Evolutionary conservation across 768 basidiomycete genomes (phyloP), one percentile per base, ranked within the genome.

Genomic region (Lyophyllum semitale): DNA sequence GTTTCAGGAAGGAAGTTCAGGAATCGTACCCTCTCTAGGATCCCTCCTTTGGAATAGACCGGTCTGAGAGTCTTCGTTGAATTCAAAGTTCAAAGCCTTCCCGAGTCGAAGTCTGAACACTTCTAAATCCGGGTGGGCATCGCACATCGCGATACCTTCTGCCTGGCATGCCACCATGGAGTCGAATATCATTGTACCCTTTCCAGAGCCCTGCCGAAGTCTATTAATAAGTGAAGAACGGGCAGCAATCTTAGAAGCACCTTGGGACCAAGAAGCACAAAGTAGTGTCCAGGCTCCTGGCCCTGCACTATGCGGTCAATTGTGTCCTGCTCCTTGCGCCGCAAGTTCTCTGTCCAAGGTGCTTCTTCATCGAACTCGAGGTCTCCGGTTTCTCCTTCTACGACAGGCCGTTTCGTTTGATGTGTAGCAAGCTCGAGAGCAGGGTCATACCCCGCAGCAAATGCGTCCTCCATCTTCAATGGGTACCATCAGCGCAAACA

Each of bases 81-180:
- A 94, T 67, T 96, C 93, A 63, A 86, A 93, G 62, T 93, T 91
- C 38, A 94, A 72, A 11, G 90, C 86, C 69, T 93, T 93, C 44
- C 93, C 93, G 23, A 96, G 78, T 38, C 92, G 84, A 37, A 94
- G 77, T 53, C 88, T 80, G 73, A 95, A 93, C 29, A 95, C 89
- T 68, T 93, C 90, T 17, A 95, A 76, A 70, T 93, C 90, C 18
- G 89, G 89, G 69, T 93, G 91, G 13, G 88, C 92, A 66, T 91
- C 90, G 64, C 85, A 88, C 74, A 92, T 80, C 8, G 87, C 83
- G 25, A 89, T 82, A 35, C 89, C 79, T 38, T 81, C 79, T 4
- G 91, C 93, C 50, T 85, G 74, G 59, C 85, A 86, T 4, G 79
- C 76, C 20, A 82, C 71, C 90, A 95, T 93, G 2, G 89, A 81